These are phyloP conservation scores for Phaeotremella skinneri DNA, from an alignment of 768 basidiomycete species.

Conservation along the genomic window DNA sequence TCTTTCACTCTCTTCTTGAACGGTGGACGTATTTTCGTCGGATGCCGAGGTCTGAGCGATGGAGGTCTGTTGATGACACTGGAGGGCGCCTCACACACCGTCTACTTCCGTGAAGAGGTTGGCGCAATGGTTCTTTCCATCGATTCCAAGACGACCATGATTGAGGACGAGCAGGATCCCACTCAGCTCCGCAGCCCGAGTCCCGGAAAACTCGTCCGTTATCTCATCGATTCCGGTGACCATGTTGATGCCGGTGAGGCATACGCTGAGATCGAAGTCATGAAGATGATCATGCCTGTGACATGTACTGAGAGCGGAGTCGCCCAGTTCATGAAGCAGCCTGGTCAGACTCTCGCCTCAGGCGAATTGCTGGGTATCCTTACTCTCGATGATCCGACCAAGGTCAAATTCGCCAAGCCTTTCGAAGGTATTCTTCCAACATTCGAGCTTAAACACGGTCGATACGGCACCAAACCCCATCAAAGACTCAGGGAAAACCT, in stretches of 20 bases:
- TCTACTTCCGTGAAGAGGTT: constrained; percentile 98
- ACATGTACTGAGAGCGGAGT: constrained; percentile 90
- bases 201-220: constrained; percentile 93
- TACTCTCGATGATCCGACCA: constrained; percentile 89
- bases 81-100: constrained; percentile 91
- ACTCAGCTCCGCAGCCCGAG: constrained; percentile 93
- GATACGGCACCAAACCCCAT: constrained; percentile 83
- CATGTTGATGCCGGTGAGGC: constrained; percentile 95
- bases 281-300: constrained; percentile 99
- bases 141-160: constrained; percentile 95
- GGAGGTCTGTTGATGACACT: constrained; percentile 88
- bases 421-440: constrained; percentile 89
- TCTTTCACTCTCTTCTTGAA: constrained; percentile 95
- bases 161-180: constrained; percentile 99
- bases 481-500: constrained; percentile 75
- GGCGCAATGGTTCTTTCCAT: constrained; percentile 81
- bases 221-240: constrained; percentile 93
- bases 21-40: constrained; percentile 87
- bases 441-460: constrained; percentile 74
- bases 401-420: constrained; percentile 97
- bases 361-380: constrained; percentile 97
- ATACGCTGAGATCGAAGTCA: constrained; percentile 94
- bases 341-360: constrained; percentile 91
- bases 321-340: constrained; percentile 95
- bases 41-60: constrained; percentile 86